Evolutionary conservation across 2,329 filamentous ascomycete genomes (phyloP).

Genomic region (Catunica adiposa): DNA sequence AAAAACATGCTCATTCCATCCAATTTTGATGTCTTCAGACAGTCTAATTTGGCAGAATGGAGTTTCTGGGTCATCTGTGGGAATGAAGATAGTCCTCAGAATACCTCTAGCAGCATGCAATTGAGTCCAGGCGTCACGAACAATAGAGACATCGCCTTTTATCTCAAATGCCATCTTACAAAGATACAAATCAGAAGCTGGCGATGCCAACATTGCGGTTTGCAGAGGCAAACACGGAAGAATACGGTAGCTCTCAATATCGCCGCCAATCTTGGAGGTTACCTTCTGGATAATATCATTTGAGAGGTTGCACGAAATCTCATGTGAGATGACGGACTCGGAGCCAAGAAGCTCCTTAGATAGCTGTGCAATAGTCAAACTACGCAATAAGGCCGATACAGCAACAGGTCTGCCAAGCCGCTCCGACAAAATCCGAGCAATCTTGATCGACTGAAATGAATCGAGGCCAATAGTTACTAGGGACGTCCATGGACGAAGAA

Average conservation of each 20-base stretch:
- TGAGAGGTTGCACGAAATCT: background rate
- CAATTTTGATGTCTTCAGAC: slow-evolving; percentile 28
- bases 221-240: slow-evolving; percentile 57
- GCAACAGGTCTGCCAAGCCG: slow-evolving; percentile 33
- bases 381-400: slow-evolving; percentile 53
- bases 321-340: background rate
- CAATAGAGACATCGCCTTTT: slow-evolving; percentile 27
- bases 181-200: slow-evolving; percentile 41
- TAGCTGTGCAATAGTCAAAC: slow-evolving; percentile 49
- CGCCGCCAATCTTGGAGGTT: background rate
- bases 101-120: slow-evolving; percentile 56
- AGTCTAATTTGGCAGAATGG: slow-evolving; percentile 62
- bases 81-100: slow-evolving; percentile 57
- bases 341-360: slow-evolving; percentile 18
- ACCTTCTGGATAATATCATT: background rate
- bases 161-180: slow-evolving; percentile 56
- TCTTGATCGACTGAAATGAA: slow-evolving; percentile 61
- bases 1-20: slow-evolving; percentile 20
- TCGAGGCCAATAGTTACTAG: slow-evolving; percentile 69
- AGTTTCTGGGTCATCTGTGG: slow-evolving; percentile 41
- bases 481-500: slow-evolving; percentile 48
- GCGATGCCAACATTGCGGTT: slow-evolving; percentile 44
- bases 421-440: slow-evolving; percentile 41
- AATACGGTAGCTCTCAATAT: slow-evolving; percentile 23
- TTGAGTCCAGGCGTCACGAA: slow-evolving; percentile 44